Evolutionary conservation across 192 early-diverging fungal genomes (phyloP), one percentile per base, ranked within the genome.

Genomic region (Rhizophagus sp.): DNA sequence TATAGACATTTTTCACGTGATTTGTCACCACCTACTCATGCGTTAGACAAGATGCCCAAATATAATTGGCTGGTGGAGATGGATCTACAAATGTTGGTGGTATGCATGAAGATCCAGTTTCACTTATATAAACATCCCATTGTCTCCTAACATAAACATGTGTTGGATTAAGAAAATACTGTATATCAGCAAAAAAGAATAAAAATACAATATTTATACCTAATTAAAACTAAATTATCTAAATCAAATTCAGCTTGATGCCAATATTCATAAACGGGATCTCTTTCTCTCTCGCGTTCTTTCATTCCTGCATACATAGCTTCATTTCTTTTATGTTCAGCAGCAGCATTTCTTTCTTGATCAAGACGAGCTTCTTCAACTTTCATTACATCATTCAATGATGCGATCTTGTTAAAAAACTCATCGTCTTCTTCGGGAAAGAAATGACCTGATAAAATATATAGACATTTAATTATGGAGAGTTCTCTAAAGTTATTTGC

Each of bases 361-460:
- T 81, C 75, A 19, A 81, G 47, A 57, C 80, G 62, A 9, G 63
- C 61, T 44, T 75, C 75, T 71, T 79, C 78, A 70, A 70, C 50
- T 27, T 73, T 64, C 80, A 47, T 73, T 22, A 41, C 81, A 62
- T 82, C 78, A 67, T 82, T 74, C 25, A 78, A 72, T 75, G 81
- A 78, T 39, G 79, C 73, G 39, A 84, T 44, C 12, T 73, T 73
- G 30, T 82, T 79, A 50, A 82, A 84, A 61, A 84, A 84, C 49
- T 79, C 78, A 24, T 84, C 39, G 27, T 80, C 83, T 68, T 84
- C 81, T 57, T 82, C 83, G 4, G 83, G 81, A 63, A 84, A 84
- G 62, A 84, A 84, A 39, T 82, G 83, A 39, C 83, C 83, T 47
- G 44, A 12, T 79, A 41, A 41, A 36, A 61, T 33, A 61, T 63